phyloP scores from a whole-genome alignment of 2,329 filamentous ascomycete genomes.

The Grosmannia clavigera region DNA sequence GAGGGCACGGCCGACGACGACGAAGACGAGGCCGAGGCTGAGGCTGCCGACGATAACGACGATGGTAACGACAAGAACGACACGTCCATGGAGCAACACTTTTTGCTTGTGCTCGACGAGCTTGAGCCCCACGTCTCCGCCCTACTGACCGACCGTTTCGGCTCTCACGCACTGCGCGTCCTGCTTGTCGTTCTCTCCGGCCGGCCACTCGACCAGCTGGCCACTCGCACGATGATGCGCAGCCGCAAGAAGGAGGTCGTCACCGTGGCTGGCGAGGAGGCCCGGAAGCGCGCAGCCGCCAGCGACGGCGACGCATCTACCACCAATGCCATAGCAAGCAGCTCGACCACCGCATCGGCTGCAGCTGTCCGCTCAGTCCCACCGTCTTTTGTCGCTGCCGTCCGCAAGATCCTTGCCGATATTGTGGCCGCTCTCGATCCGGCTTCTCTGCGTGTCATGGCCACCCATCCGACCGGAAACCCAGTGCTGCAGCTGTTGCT shows the following conservation, averaged over 20 bases:
- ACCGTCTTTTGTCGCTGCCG: slow-evolving; percentile 60
- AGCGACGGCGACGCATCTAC: slow-evolving; percentile 21
- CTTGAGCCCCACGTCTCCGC: slow-evolving; percentile 75
- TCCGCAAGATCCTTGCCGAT: slow-evolving; percentile 72
- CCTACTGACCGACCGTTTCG: slow-evolving; percentile 76
- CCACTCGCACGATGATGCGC: slow-evolving; percentile 63
- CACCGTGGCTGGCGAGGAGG: slow-evolving; percentile 37
- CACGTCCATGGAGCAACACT: slow-evolving; percentile 69
- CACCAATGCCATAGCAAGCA: slow-evolving; percentile 23
- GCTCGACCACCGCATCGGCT: slow-evolving; percentile 3
- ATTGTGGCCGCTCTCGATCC: slow-evolving; percentile 64
- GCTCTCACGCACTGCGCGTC: slow-evolving; percentile 80
- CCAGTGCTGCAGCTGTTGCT: slow-evolving; percentile 85
- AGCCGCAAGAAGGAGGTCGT: slow-evolving; percentile 89
- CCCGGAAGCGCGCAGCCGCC: slow-evolving; percentile 23
- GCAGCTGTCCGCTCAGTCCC: slow-evolving; percentile 46
- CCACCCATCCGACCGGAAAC: slow-evolving; percentile 82
- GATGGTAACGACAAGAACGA: slow-evolving; percentile 34
- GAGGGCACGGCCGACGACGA: slow-evolving; percentile 31
- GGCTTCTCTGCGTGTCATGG: slow-evolving; percentile 69
- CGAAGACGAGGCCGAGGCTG: slow-evolving; percentile 25
- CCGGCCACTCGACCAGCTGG: slow-evolving; percentile 57
- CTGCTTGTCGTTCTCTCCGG: slow-evolving; percentile 79
- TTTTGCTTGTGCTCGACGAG: slow-evolving; percentile 73
- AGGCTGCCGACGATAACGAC: slow-evolving; percentile 23